These are phyloP conservation scores for Starmerella sp. DNA, from an alignment of 805 yeast species.

Conservation along the genomic window DNA sequence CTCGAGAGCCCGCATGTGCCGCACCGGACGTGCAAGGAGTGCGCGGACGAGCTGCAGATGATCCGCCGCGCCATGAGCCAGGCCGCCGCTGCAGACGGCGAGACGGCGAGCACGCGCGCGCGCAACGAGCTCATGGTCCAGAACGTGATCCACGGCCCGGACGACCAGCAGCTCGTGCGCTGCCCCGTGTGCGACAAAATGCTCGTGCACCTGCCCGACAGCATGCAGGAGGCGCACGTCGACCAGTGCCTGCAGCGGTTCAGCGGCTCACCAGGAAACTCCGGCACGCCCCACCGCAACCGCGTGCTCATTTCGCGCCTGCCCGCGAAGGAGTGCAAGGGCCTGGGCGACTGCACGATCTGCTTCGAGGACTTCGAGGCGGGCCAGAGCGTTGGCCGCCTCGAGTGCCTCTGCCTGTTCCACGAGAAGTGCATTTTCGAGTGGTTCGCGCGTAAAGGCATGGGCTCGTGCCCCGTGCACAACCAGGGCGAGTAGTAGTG, in stretches of 20 bases:
- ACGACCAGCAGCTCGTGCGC: constrained; percentile 27
- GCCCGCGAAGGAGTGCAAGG: constrained; percentile 28
- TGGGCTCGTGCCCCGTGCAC: constrained; percentile 81
- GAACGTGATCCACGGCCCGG: constrained; percentile 17
- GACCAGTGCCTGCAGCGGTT: constrained; percentile 50
- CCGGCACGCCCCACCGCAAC: constrained; percentile 37
- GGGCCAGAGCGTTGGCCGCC: constrained; percentile 80
- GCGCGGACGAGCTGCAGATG: constrained; percentile 52
- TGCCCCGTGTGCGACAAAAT: constrained; percentile 33
- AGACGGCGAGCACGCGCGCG: background rate
- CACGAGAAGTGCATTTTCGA: constrained; percentile 82
- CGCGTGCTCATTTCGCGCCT: constrained; percentile 63
- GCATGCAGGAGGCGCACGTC: constrained; percentile 53
- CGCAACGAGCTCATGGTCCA: constrained; percentile 21
- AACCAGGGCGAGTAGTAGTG: constrained; percentile 20
- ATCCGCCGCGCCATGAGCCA: constrained; percentile 33
- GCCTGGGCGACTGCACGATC: constrained; percentile 73
- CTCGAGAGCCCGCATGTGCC: constrained; percentile 43
- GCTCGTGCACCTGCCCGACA: constrained; percentile 24
- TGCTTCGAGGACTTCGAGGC: constrained; percentile 81
- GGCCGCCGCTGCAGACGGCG: constrained; percentile 7
- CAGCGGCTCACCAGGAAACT: constrained; percentile 29
- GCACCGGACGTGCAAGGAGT: constrained; percentile 66
- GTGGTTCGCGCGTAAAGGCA: constrained; percentile 83
- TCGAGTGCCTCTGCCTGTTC: constrained; percentile 89